Percentiles rank a stretch among this genome's conserved stretches.
phyloP scores from a whole-genome alignment of 192 early-diverging fungal species.

The Linnemannia exigua region DNA sequence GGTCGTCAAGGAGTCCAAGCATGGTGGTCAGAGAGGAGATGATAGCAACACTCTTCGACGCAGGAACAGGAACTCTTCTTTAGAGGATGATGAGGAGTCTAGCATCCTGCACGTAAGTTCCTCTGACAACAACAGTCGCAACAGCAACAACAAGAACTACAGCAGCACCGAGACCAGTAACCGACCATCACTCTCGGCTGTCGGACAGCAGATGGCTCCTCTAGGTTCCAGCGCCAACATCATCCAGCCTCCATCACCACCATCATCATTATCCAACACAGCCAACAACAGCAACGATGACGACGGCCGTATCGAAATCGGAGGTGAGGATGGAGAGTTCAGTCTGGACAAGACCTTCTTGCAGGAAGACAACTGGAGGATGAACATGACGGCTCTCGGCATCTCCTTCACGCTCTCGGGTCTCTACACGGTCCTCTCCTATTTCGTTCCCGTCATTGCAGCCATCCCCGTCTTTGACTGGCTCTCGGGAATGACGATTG shows the following conservation, averaged over 20 bases:
- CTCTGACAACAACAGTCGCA: neutral
- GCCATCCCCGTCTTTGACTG: conserved; percentile 72
- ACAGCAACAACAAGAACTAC: conserved; percentile 9
- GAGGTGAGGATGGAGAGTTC: conserved; percentile 53
- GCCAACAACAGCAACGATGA: neutral
- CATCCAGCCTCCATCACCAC: neutral
- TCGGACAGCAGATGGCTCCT: conserved; percentile 32
- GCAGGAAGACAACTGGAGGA: conserved; percentile 70
- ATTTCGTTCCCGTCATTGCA: conserved; percentile 70
- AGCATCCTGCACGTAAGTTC: conserved; percentile 27
- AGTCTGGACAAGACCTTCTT: conserved; percentile 48
- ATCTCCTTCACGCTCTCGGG: conserved; percentile 74
- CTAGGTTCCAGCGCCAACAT: conserved; percentile 24
- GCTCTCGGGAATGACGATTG: conserved; percentile 61
- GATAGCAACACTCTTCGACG: neutral
- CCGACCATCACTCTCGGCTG: conserved; percentile 4
- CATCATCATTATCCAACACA: no score
- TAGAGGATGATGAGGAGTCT: conserved; percentile 6
- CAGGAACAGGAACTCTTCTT: neutral
- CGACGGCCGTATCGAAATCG: conserved; percentile 21
- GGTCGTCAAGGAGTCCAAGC: conserved; percentile 37
- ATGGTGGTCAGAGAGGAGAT: neutral
- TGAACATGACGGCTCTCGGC: conserved; percentile 68
- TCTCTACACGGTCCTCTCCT: conserved; percentile 72
- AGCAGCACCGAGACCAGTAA: conserved; percentile 13